Conservation (phyloP, 179 eudicot species). For the Spinacia oleracea region DNA sequence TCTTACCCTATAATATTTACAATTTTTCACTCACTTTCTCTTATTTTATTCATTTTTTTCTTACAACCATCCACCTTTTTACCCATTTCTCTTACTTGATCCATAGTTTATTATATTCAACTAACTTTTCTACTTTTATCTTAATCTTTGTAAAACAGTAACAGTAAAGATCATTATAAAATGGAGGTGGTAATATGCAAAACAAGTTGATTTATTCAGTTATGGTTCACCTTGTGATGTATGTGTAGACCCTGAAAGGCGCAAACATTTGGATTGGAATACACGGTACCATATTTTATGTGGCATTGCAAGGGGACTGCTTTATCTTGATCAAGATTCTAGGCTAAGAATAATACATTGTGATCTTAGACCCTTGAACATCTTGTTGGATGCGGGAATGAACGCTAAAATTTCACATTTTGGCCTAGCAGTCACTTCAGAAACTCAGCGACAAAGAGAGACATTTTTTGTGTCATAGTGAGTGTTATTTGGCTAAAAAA, state of each 20-base stretch:
- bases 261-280: slow-evolving; percentile 9
- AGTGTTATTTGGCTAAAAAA: background rate
- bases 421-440: slow-evolving; percentile 1
- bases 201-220: too few species aligned
- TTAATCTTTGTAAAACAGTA: too few species aligned
- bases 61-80: too few species aligned
- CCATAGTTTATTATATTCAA: too few species aligned
- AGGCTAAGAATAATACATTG: slow-evolving; percentile 10
- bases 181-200: too few species aligned
- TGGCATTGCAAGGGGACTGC: slow-evolving; percentile 22
- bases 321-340: slow-evolving; percentile 22
- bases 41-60: too few species aligned
- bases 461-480: background rate
- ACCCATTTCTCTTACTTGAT: too few species aligned
- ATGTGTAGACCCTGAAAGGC: slow-evolving; percentile 3
- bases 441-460: background rate
- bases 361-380: slow-evolving; percentile 2
- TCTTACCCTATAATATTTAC: too few species aligned
- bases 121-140: too few species aligned
- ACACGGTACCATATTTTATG: slow-evolving; percentile 11
- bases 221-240: too few species aligned
- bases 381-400: slow-evolving; percentile 1
- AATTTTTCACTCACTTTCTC: too few species aligned
- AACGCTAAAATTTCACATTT: slow-evolving; percentile 23
- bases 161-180: too few species aligned